Percentiles rank a stretch among this genome's conserved stretches.
These are phyloP conservation scores for Amylocarpus encephaloides DNA, from an alignment of 2,329 filamentous ascomycete genomes.

Conservation along the genomic window DNA sequence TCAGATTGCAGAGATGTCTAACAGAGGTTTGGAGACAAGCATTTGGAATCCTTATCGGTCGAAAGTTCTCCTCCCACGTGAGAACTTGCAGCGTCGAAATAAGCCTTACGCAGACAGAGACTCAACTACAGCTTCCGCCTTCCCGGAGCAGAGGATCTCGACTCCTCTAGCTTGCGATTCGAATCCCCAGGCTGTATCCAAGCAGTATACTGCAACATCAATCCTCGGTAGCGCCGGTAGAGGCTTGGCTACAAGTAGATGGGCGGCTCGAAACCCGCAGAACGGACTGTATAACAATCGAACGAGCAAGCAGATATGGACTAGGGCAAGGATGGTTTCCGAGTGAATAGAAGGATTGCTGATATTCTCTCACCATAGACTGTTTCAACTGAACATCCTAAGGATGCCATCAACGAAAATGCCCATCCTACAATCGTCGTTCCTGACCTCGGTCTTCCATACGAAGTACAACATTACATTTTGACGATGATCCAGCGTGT, in stretches of 20 bases:
- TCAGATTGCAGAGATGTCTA: no score
- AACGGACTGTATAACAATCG: constrained; percentile 1
- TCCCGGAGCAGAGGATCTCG: no score
- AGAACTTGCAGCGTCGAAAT: no score
- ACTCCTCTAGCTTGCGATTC: no score
- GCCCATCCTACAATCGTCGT: constrained; percentile 2
- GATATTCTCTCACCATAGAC: neutral
- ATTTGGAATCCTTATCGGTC: no score
- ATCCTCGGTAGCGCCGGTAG: neutral
- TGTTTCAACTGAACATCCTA: neutral
- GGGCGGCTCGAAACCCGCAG: constrained; percentile 23
- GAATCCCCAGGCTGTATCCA: no score
- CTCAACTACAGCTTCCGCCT: no score
- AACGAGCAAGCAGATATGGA: constrained; percentile 19
- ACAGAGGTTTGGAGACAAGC: no score
- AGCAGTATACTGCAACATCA: no score
- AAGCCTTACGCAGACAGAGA: no score
- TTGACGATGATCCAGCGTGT: constrained; percentile 29
- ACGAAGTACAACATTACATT: constrained; percentile 32
- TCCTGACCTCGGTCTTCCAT: constrained; percentile 28
- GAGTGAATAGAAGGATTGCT: neutral
- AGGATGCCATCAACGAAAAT: neutral
- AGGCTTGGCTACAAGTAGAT: constrained; percentile 22
- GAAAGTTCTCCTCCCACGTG: no score
- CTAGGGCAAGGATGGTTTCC: constrained; percentile 12